Percentiles rank a stretch among this genome's conserved stretches.
These are phyloP conservation scores for Colletotrichum agaves DNA, from an alignment of 2,329 filamentous ascomycete genomes.

Conservation along the genomic window DNA sequence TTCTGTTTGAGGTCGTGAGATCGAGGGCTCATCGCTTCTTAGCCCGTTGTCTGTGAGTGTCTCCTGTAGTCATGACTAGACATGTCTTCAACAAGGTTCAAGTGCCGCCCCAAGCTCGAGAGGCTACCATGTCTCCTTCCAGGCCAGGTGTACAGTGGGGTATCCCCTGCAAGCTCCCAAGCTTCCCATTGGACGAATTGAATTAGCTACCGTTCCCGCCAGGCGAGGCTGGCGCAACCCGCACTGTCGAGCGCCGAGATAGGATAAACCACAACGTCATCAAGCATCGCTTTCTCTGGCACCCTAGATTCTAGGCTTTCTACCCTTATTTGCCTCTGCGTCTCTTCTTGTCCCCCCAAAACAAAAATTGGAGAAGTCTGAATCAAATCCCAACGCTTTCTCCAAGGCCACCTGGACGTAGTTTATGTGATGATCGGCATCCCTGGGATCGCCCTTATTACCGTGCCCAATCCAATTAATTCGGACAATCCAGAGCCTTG, in stretches of 20 bases:
- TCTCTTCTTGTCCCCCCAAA: not conserved
- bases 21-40: constrained; percentile 44
- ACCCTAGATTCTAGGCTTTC: not conserved
- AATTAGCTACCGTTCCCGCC: constrained; percentile 30
- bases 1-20: constrained; percentile 20
- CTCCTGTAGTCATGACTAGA: constrained; percentile 37
- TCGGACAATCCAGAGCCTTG: not conserved
- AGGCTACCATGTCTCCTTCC: constrained; percentile 37
- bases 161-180: constrained; percentile 26
- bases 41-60: not conserved
- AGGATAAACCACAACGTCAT: constrained; percentile 31
- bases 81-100: not conserved
- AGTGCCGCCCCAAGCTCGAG: constrained; percentile 20
- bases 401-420: not conserved
- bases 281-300: constrained; percentile 1
- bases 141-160: constrained; percentile 33
- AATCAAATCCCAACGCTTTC: not conserved
- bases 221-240: constrained; percentile 30
- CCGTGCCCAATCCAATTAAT: not conserved
- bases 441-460: not conserved
- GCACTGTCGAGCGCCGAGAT: constrained; percentile 13
- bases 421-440: not conserved
- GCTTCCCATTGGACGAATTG: constrained; percentile 34
- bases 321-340: not conserved
- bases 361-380: not conserved